phyloP scores from a whole-genome alignment of 2,329 filamentous ascomycete species.

The Phaeophleospora eucalypticola region DNA sequence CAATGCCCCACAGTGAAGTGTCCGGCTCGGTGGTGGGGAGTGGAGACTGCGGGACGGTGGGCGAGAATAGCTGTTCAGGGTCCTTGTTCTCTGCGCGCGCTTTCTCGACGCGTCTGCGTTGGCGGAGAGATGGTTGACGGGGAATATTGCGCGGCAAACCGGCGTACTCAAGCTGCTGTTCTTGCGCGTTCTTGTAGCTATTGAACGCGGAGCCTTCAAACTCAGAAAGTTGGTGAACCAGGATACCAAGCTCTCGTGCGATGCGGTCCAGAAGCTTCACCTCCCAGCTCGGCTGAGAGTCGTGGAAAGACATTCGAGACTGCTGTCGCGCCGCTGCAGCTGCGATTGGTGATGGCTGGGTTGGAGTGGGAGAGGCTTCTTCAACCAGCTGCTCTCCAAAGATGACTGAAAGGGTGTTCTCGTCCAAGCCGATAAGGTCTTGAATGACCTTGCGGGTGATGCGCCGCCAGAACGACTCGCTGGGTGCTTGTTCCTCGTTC shows the following conservation, averaged over 20 bases:
- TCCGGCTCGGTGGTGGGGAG: conserved; percentile 39
- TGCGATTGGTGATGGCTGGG: conserved; percentile 31
- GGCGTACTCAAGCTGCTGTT: conserved; percentile 65
- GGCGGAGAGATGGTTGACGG: conserved; percentile 22
- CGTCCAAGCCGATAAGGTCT: conserved; percentile 87
- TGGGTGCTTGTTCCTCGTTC: conserved; percentile 35
- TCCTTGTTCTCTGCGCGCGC: conserved; percentile 11
- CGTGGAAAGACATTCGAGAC: conserved; percentile 34
- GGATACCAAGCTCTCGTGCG: conserved; percentile 76
- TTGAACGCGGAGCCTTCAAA: conserved; percentile 80
- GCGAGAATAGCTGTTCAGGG: conserved; percentile 28
- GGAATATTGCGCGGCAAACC: conserved; percentile 54
- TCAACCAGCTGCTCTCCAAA: conserved; percentile 72
- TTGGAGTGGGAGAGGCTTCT: conserved; percentile 31
- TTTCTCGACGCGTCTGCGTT: conserved; percentile 22
- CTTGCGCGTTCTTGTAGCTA: conserved; percentile 62
- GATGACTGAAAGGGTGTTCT: conserved; percentile 76
- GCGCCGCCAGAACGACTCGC: conserved; percentile 69
- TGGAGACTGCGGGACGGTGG: conserved; percentile 31
- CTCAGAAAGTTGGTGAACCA: conserved; percentile 78
- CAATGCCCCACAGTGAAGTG: conserved; percentile 62
- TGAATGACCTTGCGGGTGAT: conserved; percentile 82
- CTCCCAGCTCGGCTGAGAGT: conserved; percentile 58
- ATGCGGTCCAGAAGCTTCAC: conserved; percentile 76
- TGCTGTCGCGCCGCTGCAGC: conserved; percentile 26